These are phyloP conservation scores for Elaphomyces granulatus DNA, from an alignment of 495 filamentous ascomycete genomes.

Conservation along the genomic window DNA sequence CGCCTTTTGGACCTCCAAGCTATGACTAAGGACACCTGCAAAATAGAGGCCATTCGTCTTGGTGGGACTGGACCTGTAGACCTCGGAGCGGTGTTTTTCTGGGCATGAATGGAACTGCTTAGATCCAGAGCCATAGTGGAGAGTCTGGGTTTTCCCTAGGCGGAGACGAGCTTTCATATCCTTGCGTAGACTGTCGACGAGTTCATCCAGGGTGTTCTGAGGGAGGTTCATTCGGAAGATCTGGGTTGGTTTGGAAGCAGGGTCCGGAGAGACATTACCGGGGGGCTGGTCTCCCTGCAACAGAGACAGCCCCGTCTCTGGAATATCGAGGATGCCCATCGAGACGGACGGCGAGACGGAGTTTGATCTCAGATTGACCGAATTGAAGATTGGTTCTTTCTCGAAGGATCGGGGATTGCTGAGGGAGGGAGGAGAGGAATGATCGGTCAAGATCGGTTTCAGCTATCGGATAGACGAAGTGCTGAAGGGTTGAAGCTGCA, in stretches of 20 bases:
- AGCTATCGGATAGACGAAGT: slow-evolving; percentile 29
- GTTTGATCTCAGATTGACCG: slow-evolving; percentile 6
- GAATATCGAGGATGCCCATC: slow-evolving; percentile 33
- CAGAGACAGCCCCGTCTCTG: slow-evolving; percentile 35
- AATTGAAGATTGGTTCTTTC: not conserved
- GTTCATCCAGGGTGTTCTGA: slow-evolving; percentile 51
- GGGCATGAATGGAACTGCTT: slow-evolving; percentile 35
- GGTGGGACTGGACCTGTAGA: slow-evolving; percentile 29
- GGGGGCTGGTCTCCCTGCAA: slow-evolving; percentile 22
- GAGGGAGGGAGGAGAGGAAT: slow-evolving; percentile 31
- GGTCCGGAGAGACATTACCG: slow-evolving; percentile 12
- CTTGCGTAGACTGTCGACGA: slow-evolving; percentile 50
- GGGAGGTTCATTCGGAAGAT: slow-evolving; percentile 52
- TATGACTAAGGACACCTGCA: slow-evolving; percentile 40
- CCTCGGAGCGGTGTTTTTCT: slow-evolving; percentile 36
- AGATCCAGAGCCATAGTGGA: slow-evolving; percentile 39
- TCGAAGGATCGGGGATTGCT: slow-evolving; percentile 18
- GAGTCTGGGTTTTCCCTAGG: slow-evolving; percentile 32
- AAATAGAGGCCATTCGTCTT: slow-evolving; percentile 36
- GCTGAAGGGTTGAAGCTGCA: slow-evolving; percentile 27
- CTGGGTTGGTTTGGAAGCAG: slow-evolving; percentile 27
- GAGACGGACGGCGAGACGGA: slow-evolving; percentile 11
- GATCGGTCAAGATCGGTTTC: too few relatives aligned
- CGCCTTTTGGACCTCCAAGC: slow-evolving; percentile 40
- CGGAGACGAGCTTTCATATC: slow-evolving; percentile 42